Conservation (phyloP, 495 filamentous ascomycete species). For the Parachaetomium inaequale region DNA sequence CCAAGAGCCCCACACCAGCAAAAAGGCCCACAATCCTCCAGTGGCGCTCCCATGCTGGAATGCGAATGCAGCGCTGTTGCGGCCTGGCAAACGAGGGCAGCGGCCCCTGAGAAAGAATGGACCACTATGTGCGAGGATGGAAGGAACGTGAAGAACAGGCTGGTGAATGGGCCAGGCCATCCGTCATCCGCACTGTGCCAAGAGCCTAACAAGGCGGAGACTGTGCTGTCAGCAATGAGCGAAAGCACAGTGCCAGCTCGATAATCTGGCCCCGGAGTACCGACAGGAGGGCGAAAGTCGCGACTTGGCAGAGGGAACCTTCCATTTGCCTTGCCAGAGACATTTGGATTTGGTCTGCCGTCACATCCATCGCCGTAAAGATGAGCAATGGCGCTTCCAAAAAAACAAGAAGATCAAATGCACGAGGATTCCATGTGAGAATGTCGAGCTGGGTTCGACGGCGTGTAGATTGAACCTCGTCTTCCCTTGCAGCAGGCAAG, state of each 20-base stretch:
- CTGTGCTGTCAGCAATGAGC: neutral
- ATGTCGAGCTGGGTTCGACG: neutral
- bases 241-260: neutral
- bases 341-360: neutral
- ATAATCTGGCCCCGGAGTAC: neutral
- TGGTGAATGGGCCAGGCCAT: neutral
- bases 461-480: neutral
- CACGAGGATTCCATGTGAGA: neutral
- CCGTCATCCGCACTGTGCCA: neutral
- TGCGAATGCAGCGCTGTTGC: neutral
- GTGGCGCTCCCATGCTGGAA: conserved; percentile 6
- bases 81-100: neutral
- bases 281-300: neutral
- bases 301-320: neutral
- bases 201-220: neutral
- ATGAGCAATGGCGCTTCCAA: too few species aligned
- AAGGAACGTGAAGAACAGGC: neutral
- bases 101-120: neutral
- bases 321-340: neutral
- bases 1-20: neutral
- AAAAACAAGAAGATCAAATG: too few species aligned
- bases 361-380: too few species aligned
- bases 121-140: neutral
- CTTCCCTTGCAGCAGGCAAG: neutral
- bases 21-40: neutral